Base-by-base conservation (phyloP, 2,329 filamentous ascomycete species). In the Sclerotinia spermophila region DNA sequence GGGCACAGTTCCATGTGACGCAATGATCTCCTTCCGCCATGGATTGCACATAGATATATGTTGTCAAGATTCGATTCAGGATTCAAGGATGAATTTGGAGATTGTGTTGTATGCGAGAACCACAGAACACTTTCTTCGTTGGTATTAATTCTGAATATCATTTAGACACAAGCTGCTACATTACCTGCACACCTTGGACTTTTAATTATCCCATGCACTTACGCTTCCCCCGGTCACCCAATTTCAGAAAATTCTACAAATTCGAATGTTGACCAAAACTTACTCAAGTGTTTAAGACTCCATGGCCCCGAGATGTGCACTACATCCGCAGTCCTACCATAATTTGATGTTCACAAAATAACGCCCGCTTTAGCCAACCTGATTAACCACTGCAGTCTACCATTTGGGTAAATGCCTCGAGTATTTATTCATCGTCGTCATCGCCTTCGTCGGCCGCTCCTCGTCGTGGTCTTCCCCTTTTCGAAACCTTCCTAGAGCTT, bases 351-450 rank as follows among this genome's bases (percentile, higher is more conserved):
- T 35, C 62, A 27, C 27, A 40, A 62, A 33, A 13, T 45, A 62
- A 62, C 42, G 42, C 60, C 42, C 60, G 27, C 40, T 30, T 2
- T 30, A n/a, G n/a, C n/a, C n/a, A n/a, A n/a, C n/a, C n/a, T n/a
- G n/a, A n/a, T n/a, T n/a, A n/a, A 45, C 24, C 53, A 61, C 21
- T 13, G n/a, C 6, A 42, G 13, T 27, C n/a, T 55, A 40, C 7
- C 44, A 6, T n/a, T 24, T 33, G 5, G 42, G 21, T n/a, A 42
- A 64, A 27, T 27, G 8, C 7, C 55, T 65, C 17, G 3, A 59
- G 40, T 38, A 2, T 56, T 66, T 45, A 66, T 38, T 48, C 70
- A 55, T 56, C 21, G 33, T 62, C 60, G 38, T 51, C 68, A 59
- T 56, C 69, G 6, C 67, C 59, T 44, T 70, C 60, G 11, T 48